These are phyloP conservation scores for Xylariaceae sp. DNA, from an alignment of 2,329 filamentous ascomycete species.

Conservation along the genomic window DNA sequence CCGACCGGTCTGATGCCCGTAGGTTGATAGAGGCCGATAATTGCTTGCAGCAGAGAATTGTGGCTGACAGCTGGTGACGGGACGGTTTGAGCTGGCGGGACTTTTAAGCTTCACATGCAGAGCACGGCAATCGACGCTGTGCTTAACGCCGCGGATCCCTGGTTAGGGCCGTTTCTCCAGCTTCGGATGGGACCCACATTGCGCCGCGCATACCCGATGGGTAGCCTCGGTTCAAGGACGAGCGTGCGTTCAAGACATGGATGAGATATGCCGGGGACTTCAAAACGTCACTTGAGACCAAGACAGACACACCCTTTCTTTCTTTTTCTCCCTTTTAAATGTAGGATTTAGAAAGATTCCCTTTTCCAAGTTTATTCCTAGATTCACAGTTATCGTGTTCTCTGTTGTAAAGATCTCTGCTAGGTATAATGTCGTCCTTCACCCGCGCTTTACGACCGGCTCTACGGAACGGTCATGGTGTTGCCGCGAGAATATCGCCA, in stretches of 20 bases:
- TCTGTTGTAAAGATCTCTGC: not conserved
- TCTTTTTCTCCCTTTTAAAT: not conserved
- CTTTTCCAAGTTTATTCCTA: not conserved
- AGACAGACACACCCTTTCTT: not conserved
- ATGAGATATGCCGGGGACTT: not conserved
- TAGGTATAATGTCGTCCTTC: conserved; percentile 43
- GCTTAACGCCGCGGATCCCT: not conserved
- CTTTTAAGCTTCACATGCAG: no score
- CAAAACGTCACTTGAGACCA: conserved; percentile 10
- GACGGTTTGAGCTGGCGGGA: not conserved
- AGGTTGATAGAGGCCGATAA: not conserved
- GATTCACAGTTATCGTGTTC: not conserved
- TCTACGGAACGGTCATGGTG: conserved; percentile 41
- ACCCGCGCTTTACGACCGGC: conserved; percentile 48
- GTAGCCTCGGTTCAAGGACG: conserved; percentile 22
- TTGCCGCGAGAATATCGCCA: conserved; percentile 30
- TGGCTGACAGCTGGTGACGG: conserved; percentile 5
- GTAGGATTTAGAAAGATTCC: not conserved
- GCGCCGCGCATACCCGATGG: conserved; percentile 11
- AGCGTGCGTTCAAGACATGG: not conserved
- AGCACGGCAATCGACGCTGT: not conserved
- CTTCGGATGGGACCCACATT: not conserved
- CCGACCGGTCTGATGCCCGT: no score
- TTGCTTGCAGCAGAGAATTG: not conserved
- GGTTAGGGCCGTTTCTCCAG: not conserved